Base-by-base conservation (phyloP, 345 rosid genomes). In the Gossypium mustelinum region DNA sequence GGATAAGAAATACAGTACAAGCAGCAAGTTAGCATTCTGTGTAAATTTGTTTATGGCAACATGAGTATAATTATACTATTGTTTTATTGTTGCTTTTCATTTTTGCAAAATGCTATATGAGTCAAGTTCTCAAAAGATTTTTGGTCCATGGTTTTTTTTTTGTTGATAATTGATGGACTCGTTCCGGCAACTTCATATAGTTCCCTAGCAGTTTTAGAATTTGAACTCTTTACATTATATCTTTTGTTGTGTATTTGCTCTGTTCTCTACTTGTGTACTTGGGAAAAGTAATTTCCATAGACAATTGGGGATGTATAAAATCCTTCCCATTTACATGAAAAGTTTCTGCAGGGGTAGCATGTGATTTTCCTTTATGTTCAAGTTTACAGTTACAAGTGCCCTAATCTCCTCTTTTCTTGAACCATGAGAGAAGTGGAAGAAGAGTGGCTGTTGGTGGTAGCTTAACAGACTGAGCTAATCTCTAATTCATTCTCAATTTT, bases 381-480 rank as follows among this genome's bases (percentile, higher is more conserved):
- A 55, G 34, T 59, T 24, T 25, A 2, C 41, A 59, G 39, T 51
- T 69, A 51, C 24, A 69, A 27, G 41, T 51, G 45, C 12, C 45
- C 60, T 55, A 18, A 34, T 39, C 27, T 71, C 34, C 39, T 55
- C 34, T n/a, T 71, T 56, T 56, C 63, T 55, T 52, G 34, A 70
- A 34, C 51, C 27, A 12, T 69, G 73, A 34, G 27, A 14, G 39
- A 29, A 52, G 11, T 29, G 71, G 71, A 67, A 54, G 48, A 52
- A 52, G 71, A 48, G 43, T 24, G 41, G 56, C 39, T 47, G 48
- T 13, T 25, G 12, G 27, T 9, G 60, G 27, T 56, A 56, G 60
- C 27, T n/a, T 25, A 24, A 59, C 17, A 25, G 34, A 25, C 12
- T 59, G 41, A 11, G 3, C 34, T 59, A 59, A 59, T 59, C 63